Evolutionary conservation across 1,284 basidiomycete genomes (phyloP).

Genomic region (Cryptococcus jaspeensis): DNA sequence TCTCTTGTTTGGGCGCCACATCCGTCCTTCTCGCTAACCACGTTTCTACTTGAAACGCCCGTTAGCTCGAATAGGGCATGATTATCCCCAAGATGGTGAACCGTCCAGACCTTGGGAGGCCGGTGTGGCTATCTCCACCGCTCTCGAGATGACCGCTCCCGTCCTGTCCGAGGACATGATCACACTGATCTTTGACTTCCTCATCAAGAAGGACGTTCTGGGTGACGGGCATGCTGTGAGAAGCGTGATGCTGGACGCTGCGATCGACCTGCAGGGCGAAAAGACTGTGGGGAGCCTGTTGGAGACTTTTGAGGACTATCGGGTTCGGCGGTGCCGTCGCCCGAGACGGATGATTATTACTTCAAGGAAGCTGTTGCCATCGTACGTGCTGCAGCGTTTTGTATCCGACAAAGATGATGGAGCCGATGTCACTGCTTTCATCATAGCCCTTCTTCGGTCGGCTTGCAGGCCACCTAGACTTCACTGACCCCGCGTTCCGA

Average conservation of each 20-base stretch:
- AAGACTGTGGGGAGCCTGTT: conserved; percentile 74
- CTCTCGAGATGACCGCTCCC: conserved; percentile 70
- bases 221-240: conserved; percentile 87
- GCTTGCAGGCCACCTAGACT: conserved; percentile 81
- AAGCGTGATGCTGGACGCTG: conserved; percentile 82
- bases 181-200: conserved; percentile 79
- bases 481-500: conserved; percentile 72
- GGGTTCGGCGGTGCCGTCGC: conserved; percentile 60
- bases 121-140: conserved; percentile 71
- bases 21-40: too few relatives aligned
- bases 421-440: conserved; percentile 2
- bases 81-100: conserved; percentile 86
- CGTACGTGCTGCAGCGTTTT: conserved; percentile 18
- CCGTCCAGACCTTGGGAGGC: conserved; percentile 85
- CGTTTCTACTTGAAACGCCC: too few relatives aligned
- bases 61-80: conserved; percentile 90
- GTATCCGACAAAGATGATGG: not conserved
- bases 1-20: too few relatives aligned
- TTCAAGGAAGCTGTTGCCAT: conserved; percentile 96
- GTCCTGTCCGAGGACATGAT: conserved; percentile 66
- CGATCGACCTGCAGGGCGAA: conserved; percentile 79
- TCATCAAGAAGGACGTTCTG: conserved; percentile 79
- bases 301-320: conserved; percentile 76
- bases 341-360: conserved; percentile 74
- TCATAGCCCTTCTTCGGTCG: conserved; percentile 76